Conservation (phyloP, 192 early-diverging fungal species). For the Coemansia sp. region DNA sequence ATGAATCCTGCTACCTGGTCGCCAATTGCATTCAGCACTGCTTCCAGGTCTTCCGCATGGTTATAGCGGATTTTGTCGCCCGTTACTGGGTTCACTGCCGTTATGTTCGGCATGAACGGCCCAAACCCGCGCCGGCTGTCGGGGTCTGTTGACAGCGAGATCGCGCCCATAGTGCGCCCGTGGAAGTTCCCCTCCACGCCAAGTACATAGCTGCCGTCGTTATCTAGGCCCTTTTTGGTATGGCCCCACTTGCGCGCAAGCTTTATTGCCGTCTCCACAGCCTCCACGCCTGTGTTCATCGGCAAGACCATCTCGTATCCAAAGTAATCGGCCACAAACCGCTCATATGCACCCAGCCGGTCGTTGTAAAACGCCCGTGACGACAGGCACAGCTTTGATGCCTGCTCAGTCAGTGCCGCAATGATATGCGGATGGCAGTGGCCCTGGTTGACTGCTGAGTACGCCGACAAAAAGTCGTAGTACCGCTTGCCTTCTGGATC, state of each 20-base stretch:
- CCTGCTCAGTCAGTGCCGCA: constrained; percentile 85
- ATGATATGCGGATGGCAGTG: constrained; percentile 97
- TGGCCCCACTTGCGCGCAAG: constrained; percentile 97
- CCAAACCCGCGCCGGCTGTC: constrained; percentile 82
- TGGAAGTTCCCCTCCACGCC: constrained; percentile 93
- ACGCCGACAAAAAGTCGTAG: constrained; percentile 79
- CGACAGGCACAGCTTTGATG: constrained; percentile 75
- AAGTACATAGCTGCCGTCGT: constrained; percentile 76
- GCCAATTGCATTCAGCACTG: constrained; percentile 78
- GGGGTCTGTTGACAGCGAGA: constrained; percentile 94
- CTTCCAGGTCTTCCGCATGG: constrained; percentile 82
- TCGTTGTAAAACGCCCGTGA: constrained; percentile 98
- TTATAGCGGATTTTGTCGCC: constrained; percentile 77
- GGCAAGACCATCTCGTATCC: constrained; percentile 97
- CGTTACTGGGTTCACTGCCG: constrained; percentile 73
- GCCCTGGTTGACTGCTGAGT: constrained; percentile 80
- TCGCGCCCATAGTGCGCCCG: constrained; percentile 88
- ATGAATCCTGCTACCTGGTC: constrained; percentile 88
- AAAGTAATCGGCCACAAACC: constrained; percentile 92
- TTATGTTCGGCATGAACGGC: constrained; percentile 89
- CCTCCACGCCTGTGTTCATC: constrained; percentile 99
- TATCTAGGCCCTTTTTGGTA: constrained; percentile 81
- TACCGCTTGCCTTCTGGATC: constrained; percentile 84
- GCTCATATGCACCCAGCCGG: constrained; percentile 83
- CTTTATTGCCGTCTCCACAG: constrained; percentile 98